Evolutionary conservation across 192 early-diverging fungal species (phyloP).

Genomic region (Coemansia sp.): DNA sequence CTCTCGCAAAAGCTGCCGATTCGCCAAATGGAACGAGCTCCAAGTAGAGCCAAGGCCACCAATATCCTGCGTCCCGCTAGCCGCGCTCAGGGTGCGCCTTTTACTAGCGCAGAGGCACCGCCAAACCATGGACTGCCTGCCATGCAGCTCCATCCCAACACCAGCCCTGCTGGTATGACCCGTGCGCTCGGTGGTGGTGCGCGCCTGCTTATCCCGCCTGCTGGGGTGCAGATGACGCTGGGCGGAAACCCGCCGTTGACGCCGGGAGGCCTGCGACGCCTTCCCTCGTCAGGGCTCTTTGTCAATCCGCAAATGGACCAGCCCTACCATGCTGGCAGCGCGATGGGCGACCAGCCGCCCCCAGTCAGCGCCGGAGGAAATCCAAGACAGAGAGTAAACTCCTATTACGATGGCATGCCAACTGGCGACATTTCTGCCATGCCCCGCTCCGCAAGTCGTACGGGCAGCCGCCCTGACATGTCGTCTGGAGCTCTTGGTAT

Average conservation of each 20-base stretch:
- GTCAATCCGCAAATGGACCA: constrained; percentile 15
- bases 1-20: background rate
- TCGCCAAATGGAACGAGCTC: constrained; percentile 40
- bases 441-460: constrained; percentile 31
- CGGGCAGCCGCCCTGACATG: constrained; percentile 39
- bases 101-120: constrained; percentile 12
- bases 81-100: constrained; percentile 31
- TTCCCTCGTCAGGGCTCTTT: constrained; percentile 40
- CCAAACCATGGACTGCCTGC: background rate
- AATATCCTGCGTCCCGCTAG: constrained; percentile 48
- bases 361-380: constrained; percentile 12
- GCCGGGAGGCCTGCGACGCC: constrained; percentile 23
- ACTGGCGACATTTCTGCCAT: constrained; percentile 23
- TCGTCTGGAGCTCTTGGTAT: background rate
- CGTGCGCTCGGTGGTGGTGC: constrained; percentile 7
- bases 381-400: constrained; percentile 27
- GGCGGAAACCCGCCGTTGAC: constrained; percentile 13
- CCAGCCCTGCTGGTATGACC: background rate
- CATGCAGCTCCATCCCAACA: constrained; percentile 6
- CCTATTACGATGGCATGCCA: constrained; percentile 38
- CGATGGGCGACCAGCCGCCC: constrained; percentile 11
- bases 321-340: constrained; percentile 2
- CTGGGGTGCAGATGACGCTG: constrained; percentile 9
- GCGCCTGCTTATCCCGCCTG: constrained; percentile 29
- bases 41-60: constrained; percentile 50